phyloP scores from a whole-genome alignment of 1,284 basidiomycete genomes.

The Heterobasidion annosum region DNA sequence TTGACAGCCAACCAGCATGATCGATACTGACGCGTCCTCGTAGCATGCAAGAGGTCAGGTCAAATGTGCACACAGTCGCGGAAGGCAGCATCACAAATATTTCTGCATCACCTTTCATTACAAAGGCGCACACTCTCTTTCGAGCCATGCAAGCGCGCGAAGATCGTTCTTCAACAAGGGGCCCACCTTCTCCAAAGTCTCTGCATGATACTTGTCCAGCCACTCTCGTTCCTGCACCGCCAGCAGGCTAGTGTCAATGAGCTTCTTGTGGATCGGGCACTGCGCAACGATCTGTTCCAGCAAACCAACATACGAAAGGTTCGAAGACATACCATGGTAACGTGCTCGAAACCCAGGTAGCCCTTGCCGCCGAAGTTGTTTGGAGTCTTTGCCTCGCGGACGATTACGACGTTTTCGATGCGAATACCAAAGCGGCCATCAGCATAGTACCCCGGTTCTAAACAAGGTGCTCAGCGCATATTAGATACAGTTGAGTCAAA shows the following conservation, averaged over 20 bases:
- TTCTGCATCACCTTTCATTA: conserved; percentile 14
- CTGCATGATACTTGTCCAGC: conserved; percentile 82
- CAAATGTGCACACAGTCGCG: not conserved
- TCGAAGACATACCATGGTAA: conserved; percentile 59
- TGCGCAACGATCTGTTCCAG: conserved; percentile 19
- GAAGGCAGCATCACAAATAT: not conserved
- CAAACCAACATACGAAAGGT: not conserved
- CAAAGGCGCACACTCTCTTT: conserved; percentile 54
- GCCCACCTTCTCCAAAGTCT: conserved; percentile 69
- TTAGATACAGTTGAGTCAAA: not conserved
- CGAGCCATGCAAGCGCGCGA: conserved; percentile 73
- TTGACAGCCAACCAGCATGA: no score
- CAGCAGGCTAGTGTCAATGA: conserved; percentile 66
- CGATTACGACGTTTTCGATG: conserved; percentile 84
- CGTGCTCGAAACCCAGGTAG: conserved; percentile 70
- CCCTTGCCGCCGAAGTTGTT: conserved; percentile 78
- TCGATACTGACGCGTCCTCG: no score
- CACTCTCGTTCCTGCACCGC: conserved; percentile 64
- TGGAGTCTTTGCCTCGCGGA: conserved; percentile 36
- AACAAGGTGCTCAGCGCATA: not conserved
- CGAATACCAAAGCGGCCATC: conserved; percentile 92
- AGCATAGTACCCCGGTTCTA: conserved; percentile 89
- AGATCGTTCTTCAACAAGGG: conserved; percentile 52
- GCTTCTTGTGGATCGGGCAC: conserved; percentile 85
- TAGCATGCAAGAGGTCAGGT: no score